These are phyloP conservation scores for Cytospora piceicola DNA, from an alignment of 2,329 filamentous ascomycete genomes.

Conservation along the genomic window DNA sequence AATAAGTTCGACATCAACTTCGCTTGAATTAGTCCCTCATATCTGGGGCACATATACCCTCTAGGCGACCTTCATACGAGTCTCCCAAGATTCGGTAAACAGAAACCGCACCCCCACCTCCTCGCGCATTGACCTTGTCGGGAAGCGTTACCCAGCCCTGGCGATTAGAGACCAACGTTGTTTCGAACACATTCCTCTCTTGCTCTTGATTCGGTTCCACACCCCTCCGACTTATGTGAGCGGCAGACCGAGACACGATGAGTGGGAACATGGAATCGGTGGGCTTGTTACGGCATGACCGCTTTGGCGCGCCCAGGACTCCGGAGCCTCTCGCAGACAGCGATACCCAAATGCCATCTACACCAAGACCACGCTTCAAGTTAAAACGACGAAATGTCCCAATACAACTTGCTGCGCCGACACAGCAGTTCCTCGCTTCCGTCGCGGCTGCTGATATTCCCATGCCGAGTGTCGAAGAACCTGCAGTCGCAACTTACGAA, in stretches of 20 bases:
- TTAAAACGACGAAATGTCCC: slow-evolving; percentile 60
- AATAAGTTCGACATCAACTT: slow-evolving; percentile 15
- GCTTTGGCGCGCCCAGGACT: slow-evolving; percentile 51
- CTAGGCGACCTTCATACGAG: background rate
- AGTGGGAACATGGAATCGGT: slow-evolving; percentile 22
- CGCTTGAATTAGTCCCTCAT: slow-evolving; percentile 13
- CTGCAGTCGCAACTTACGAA: slow-evolving; percentile 41
- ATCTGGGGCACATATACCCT: slow-evolving; percentile 6
- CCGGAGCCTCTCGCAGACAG: slow-evolving; percentile 53
- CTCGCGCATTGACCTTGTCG: background rate
- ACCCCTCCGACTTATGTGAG: slow-evolving; percentile 16
- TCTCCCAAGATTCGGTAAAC: background rate
- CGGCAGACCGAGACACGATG: slow-evolving; percentile 24
- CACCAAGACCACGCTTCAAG: slow-evolving; percentile 57
- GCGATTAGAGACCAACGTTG: background rate
- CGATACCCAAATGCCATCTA: slow-evolving; percentile 49
- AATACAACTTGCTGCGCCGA: slow-evolving; percentile 57
- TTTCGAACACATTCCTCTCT: slow-evolving; percentile 11
- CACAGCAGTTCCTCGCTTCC: slow-evolving; percentile 68
- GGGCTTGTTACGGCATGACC: slow-evolving; percentile 43
- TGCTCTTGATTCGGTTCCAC: slow-evolving; percentile 3
- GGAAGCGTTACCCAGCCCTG: background rate
- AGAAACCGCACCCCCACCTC: background rate
- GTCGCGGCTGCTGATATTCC: slow-evolving; percentile 68
- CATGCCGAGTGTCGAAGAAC: slow-evolving; percentile 66